phyloP scores from a whole-genome alignment of 805 yeast genomes.

The Cyberlindnera xishuangbannaensis region DNA sequence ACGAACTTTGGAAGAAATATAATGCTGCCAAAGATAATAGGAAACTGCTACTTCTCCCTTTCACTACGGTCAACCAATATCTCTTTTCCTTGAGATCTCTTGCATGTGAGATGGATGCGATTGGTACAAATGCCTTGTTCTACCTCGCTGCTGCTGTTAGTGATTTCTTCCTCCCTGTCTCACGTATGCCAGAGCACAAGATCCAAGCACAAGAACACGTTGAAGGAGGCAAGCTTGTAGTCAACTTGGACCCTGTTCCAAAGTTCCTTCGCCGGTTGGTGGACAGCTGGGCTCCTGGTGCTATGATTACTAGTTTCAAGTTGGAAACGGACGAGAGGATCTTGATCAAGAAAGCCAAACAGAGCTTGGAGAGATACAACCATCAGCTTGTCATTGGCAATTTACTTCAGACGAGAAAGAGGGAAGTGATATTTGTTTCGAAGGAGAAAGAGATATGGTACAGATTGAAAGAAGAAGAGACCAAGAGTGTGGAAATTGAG shows the following conservation, averaged over 20 bases:
- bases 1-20: constrained; percentile 51
- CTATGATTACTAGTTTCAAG: constrained; percentile 92
- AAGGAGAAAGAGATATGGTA: constrained; percentile 43
- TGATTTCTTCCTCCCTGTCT: constrained; percentile 87
- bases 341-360: constrained; percentile 66
- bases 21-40: constrained; percentile 30
- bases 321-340: constrained; percentile 79
- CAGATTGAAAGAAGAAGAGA: constrained; percentile 44
- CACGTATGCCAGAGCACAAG: constrained; percentile 87
- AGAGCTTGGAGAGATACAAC: constrained; percentile 77
- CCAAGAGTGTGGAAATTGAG: too few relatives aligned
- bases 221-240: constrained; percentile 61
- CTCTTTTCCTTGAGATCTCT: constrained; percentile 72
- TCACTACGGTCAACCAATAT: constrained; percentile 93
- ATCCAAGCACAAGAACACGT: constrained; percentile 73
- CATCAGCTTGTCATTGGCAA: constrained; percentile 96
- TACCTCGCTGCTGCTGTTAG: constrained; percentile 97
- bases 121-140: constrained; percentile 60
- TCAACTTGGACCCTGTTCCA: constrained; percentile 93
- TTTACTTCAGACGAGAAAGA: constrained; percentile 79
- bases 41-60: constrained; percentile 59
- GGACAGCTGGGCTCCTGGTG: constrained; percentile 90
- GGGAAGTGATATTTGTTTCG: constrained; percentile 80
- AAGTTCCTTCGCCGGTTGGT: constrained; percentile 84
- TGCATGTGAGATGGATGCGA: constrained; percentile 50